A percentile compares a stretch with the other conserved stretches of the same genome.
phyloP scores from a whole-genome alignment of 2,329 filamentous ascomycete species.

The Calonectria henricotiae region DNA sequence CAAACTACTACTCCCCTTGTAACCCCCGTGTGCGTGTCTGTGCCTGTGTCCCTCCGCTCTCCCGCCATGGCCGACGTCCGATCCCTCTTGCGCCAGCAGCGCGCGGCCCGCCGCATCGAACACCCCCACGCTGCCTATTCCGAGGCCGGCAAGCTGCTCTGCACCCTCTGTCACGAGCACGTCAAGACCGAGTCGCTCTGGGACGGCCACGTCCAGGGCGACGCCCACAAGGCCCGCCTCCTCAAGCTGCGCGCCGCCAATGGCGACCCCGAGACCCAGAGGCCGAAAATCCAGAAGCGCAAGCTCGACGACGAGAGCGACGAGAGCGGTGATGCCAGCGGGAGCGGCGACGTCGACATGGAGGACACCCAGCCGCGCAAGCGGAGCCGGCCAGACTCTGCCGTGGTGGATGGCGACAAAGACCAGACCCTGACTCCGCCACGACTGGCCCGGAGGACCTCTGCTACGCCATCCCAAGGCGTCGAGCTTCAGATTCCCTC shows the following conservation, averaged over 20 bases:
- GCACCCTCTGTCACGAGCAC: constrained; percentile 76
- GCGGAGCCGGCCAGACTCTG: constrained; percentile 62
- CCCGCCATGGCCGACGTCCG: constrained; percentile 82
- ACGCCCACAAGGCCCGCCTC: constrained; percentile 59
- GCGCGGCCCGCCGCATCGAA: constrained; percentile 80
- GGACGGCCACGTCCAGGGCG: constrained; percentile 73
- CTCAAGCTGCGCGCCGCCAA: constrained; percentile 47
- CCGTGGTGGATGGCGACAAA: constrained; percentile 42
- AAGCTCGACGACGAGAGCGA: constrained; percentile 57
- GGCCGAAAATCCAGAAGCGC: constrained; percentile 53
- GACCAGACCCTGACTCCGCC: constrained; percentile 60
- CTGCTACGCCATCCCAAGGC: constrained; percentile 69
- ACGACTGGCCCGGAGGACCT: constrained; percentile 64
- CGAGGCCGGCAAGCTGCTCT: constrained; percentile 77
- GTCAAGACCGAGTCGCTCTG: constrained; percentile 79
- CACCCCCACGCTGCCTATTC: constrained; percentile 81
- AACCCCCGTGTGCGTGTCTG: background rate
- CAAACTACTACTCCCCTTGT: background rate
- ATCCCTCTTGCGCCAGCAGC: constrained; percentile 84
- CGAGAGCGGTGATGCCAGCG: constrained; percentile 47
- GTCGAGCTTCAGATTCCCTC: constrained; percentile 77
- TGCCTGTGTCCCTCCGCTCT: constrained; percentile 15
- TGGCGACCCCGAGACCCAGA: constrained; percentile 38
- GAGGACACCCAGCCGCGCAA: constrained; percentile 62
- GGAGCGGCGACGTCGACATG: constrained; percentile 57